Conservation (phyloP, 768 basidiomycete genomes). For the Leccinum ochraceum region DNA sequence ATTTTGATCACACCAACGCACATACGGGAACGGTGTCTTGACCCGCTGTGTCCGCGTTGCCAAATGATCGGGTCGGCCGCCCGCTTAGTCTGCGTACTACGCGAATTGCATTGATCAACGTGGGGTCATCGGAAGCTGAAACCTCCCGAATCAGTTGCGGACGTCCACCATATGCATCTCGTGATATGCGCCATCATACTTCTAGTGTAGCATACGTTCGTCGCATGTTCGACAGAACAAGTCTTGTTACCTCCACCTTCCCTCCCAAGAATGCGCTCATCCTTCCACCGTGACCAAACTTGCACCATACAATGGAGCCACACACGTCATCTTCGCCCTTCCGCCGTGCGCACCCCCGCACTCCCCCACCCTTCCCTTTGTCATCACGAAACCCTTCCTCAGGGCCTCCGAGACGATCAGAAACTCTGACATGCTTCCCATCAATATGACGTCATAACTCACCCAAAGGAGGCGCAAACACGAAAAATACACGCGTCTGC, state of each 20-base stretch:
- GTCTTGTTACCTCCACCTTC: conserved; percentile 3
- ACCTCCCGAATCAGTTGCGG: neutral
- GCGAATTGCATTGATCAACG: conserved; percentile 12
- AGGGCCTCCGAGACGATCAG: conserved; percentile 19
- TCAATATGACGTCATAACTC: conserved; percentile 23
- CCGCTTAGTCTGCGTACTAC: conserved; percentile 3
- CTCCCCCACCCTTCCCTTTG: conserved; percentile 16
- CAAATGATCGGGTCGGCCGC: conserved; percentile 11
- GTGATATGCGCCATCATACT: neutral
- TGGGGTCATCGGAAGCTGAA: neutral
- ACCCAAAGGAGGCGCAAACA: conserved; percentile 12
- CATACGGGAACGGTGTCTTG: conserved; percentile 12
- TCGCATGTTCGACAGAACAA: conserved; percentile 18
- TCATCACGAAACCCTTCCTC: conserved; percentile 14
- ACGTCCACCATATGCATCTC: neutral
- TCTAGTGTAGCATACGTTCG: conserved; percentile 11
- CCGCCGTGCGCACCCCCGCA: conserved; percentile 18
- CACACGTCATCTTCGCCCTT: conserved; percentile 24
- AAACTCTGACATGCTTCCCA: neutral
- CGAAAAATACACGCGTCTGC: conserved; percentile 27
- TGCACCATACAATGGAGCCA: neutral
- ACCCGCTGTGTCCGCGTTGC: neutral
- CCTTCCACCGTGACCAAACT: conserved; percentile 11
- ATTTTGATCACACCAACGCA: conserved; percentile 5
- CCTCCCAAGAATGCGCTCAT: neutral